Base-by-base conservation (phyloP, 2,329 filamentous ascomycete species). In the Trichoderma hamatum region DNA sequence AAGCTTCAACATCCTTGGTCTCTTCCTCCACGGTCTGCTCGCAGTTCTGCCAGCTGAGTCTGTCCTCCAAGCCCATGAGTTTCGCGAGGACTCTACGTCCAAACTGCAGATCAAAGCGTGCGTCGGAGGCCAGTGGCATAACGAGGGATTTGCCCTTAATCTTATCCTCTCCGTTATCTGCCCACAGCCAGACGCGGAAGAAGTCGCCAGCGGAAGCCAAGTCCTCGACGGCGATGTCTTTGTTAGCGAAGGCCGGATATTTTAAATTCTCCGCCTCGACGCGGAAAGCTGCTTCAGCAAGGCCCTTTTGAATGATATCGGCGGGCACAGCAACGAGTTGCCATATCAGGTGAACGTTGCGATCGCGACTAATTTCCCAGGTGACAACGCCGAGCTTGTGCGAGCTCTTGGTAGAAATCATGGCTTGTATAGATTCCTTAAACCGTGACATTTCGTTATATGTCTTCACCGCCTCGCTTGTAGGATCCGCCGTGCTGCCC, bases 281-380 rank as follows among this genome's bases (percentile, higher is more conserved):
- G 65, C 90, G 90, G 82, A 99, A 97, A 0, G 90, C 95, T 0
- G 92, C 93, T 78, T 97, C 93, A 0, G 97, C 92, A 1, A 97
- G 84, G 0, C 92, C 92, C 58, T 89, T 88, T 24, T 81, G 82
- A 62, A 97, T 86, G 55, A 93, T 82, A 11, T 91, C 85, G 0
- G 86, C 83, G 0, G 91, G 87, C 0, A 96, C 84, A 0, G 96
- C 93, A 34, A 98, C 82, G 73, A 96, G 91, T 80, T 99, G 96
- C 96, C 94, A 97, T 76, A 98, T 95, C 1, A 90, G 86, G 77
- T 99, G 96, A 68, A 98, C 89, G 67, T 96, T 93, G 63, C 87
- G 87, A 5, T 84, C 85, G 62, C 94, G 90, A 76, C 90, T 95
- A 74, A 99, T 94, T 80, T 98, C 96, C 89, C 93, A 99, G 0